A percentile compares a stretch with the other conserved stretches of the same genome.
phyloP scores from a whole-genome alignment of 345 rosid species.

The Rubroshorea leprosula region DNA sequence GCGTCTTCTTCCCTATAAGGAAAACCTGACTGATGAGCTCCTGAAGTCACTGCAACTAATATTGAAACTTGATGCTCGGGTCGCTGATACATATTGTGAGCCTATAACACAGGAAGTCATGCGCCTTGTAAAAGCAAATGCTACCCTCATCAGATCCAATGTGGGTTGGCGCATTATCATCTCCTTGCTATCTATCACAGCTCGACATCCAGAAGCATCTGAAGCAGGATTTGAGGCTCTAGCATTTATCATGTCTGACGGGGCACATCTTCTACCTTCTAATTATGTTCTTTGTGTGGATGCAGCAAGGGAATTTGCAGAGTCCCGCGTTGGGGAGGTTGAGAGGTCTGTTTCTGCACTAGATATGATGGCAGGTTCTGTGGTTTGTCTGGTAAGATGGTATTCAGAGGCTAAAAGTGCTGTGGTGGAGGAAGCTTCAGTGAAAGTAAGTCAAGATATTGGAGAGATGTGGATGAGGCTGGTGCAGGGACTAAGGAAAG shows the following conservation, averaged over 20 bases:
- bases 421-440: slow-evolving; percentile 39
- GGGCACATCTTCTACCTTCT: slow-evolving; percentile 52
- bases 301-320: slow-evolving; percentile 77
- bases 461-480: slow-evolving; percentile 80
- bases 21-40: slow-evolving; percentile 65
- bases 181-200: slow-evolving; percentile 61
- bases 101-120: slow-evolving; percentile 68
- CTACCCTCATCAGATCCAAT: slow-evolving; percentile 57
- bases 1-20: slow-evolving; percentile 72
- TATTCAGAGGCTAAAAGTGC: slow-evolving; percentile 46
- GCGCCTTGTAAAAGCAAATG: slow-evolving; percentile 65
- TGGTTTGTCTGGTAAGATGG: slow-evolving; percentile 60
- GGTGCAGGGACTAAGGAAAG: slow-evolving; percentile 48
- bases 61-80: slow-evolving; percentile 70
- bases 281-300: slow-evolving; percentile 63
- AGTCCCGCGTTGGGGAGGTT: slow-evolving; percentile 54
- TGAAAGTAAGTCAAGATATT: slow-evolving; percentile 45
- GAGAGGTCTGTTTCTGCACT: slow-evolving; percentile 52
- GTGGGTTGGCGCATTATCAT: slow-evolving; percentile 64
- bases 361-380: slow-evolving; percentile 64
- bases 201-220: slow-evolving; percentile 80
- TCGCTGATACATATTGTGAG: slow-evolving; percentile 75
- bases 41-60: slow-evolving; percentile 64
- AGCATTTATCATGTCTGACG: slow-evolving; percentile 58
- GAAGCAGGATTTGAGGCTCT: slow-evolving; percentile 61